Evolutionary conservation across 345 rosid genomes (phyloP).

Genomic region (Rhizophora apiculata): DNA sequence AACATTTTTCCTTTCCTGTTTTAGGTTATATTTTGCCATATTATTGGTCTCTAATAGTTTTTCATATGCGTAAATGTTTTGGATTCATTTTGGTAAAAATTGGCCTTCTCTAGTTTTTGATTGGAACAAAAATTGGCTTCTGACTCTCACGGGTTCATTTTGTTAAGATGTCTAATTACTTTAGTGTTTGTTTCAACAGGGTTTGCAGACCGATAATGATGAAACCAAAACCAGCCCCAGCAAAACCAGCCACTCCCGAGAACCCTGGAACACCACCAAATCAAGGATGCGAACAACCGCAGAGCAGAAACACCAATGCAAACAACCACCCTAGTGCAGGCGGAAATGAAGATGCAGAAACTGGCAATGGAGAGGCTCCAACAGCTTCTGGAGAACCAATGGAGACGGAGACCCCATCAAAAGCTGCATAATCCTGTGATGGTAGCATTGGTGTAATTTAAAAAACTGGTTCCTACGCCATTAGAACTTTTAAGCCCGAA

Average conservation of each 20-base stretch:
- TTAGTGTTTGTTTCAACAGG: slow-evolving; percentile 33
- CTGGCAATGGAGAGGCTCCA: slow-evolving; percentile 35
- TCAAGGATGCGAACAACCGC: slow-evolving; percentile 40
- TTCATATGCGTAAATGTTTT: too few relatives aligned
- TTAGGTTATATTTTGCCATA: neutral
- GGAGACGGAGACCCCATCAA: slow-evolving; percentile 59
- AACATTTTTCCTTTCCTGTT: neutral
- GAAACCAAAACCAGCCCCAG: slow-evolving; percentile 57
- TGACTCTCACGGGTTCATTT: neutral
- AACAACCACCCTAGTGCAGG: slow-evolving; percentile 11
- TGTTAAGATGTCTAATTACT: neutral
- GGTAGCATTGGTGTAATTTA: neutral
- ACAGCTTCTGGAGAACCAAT: slow-evolving; percentile 57
- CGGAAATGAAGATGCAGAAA: slow-evolving; percentile 22
- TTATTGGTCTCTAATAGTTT: too few relatives aligned
- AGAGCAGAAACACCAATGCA: slow-evolving; percentile 18
- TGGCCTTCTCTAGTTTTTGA: neutral
- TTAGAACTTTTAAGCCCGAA: slow-evolving; percentile 18
- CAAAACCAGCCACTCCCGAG: slow-evolving; percentile 60
- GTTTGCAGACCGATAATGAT: slow-evolving; percentile 86
- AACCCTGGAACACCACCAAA: slow-evolving; percentile 50
- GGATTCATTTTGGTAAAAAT: neutral
- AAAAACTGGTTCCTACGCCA: slow-evolving; percentile 17
- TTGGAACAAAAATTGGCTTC: too few relatives aligned
- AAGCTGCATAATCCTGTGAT: slow-evolving; percentile 26